Conservation (phyloP, 176 grass and related monocot species). For the barley (Hordeum vulgare) region DNA sequence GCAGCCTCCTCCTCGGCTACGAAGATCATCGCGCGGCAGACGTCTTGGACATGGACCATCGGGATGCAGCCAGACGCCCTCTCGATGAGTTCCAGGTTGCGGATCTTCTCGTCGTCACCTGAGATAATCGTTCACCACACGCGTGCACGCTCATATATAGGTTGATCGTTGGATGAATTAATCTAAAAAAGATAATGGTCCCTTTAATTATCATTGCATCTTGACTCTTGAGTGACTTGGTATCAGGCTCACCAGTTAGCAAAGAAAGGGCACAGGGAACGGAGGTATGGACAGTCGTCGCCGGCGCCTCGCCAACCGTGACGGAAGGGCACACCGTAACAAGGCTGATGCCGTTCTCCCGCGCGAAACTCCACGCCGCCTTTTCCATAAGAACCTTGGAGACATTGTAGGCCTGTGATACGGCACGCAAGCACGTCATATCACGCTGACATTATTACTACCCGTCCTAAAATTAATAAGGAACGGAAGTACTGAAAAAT, state of each 20-base stretch:
- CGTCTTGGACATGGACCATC: conserved; percentile 22
- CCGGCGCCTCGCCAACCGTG: background rate
- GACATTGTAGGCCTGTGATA: background rate
- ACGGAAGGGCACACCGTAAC: background rate
- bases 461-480: too few relatives aligned
- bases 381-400: background rate
- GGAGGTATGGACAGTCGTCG: background rate
- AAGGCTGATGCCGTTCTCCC: background rate
- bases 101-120: background rate
- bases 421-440: too few relatives aligned
- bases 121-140: background rate
- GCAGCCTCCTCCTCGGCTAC: conserved; percentile 9
- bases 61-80: background rate
- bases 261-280: background rate
- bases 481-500: too few relatives aligned
- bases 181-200: too few relatives aligned
- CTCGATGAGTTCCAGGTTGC: background rate
- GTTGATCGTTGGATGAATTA: too few relatives aligned
- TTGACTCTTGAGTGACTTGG: too few relatives aligned
- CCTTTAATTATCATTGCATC: too few relatives aligned
- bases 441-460: too few relatives aligned
- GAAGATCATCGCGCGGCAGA: conserved; percentile 30
- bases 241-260: background rate
- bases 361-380: background rate
- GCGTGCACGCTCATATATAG: too few relatives aligned